Base-by-base conservation (phyloP, 2,329 filamentous ascomycete genomes). In the Polytolypa hystricis region DNA sequence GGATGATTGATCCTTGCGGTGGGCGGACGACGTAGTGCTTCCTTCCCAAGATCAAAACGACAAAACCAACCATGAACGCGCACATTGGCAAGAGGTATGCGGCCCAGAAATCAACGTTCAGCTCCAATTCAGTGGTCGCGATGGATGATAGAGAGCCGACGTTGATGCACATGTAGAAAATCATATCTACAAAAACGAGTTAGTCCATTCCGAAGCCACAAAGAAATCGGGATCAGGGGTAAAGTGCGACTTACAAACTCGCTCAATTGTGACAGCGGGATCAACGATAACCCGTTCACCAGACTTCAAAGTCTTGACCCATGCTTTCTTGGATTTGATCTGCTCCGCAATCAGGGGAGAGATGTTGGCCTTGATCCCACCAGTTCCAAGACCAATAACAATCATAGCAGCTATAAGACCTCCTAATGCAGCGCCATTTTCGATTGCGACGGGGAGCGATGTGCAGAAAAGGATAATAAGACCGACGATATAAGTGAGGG, bases 101-200 rank as follows among this genome's bases (percentile, higher is more conserved):
- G 1, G 69, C 68, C 70, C 78, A 71, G 56, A 83, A 85, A 4
- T 74, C 76, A 39, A 76, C 58, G 48, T 78, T 69, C 39, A 71
- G 64, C 55, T 85, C 81, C 61, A 84, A 70, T 51, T 74, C 76
- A 1, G 74, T 74, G 0, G 77, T 84, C 5, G 72, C 75, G 47
- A 84, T 68, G 37, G 74, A 62, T 0, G 74, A 81, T 6, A 86
- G 64, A 2, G 76, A 73, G n/a, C 80, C 81, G 12, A 84, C 47
- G 55, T 85, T 84, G 52, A 84, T 83, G 57, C 74, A 79, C 55
- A 71, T 66, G 60, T 83, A 83, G 61, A 83, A 84, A 51, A 82
- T 71, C 74, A 77, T 81, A 64, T 81, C 44, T 46, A 12, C 11
- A 20, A 12, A 20, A 30, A 5, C 6, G 3, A 28, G 21, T 44